Evolutionary conservation across 805 yeast genomes (phyloP).

Genomic region (Saccharomyces eubayanus): DNA sequence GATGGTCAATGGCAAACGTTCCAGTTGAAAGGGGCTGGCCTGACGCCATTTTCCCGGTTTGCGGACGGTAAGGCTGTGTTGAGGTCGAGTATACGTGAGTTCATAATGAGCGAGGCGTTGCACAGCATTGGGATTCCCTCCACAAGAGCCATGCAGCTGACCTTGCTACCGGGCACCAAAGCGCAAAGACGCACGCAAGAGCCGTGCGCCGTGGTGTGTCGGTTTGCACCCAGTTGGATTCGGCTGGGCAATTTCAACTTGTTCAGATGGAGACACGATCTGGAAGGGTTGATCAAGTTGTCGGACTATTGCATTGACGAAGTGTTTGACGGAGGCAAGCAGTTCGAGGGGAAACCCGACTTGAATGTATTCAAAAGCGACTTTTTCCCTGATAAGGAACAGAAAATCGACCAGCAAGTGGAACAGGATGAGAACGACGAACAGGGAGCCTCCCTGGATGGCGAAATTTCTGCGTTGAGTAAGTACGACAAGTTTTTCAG

Average conservation of each 20-base stretch:
- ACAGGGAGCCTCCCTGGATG: constrained; percentile 17
- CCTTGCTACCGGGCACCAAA: constrained; percentile 60
- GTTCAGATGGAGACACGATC: constrained; percentile 63
- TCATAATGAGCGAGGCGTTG: constrained; percentile 73
- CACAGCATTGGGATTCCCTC: constrained; percentile 78
- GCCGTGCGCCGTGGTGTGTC: constrained; percentile 72
- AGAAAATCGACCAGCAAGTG: background rate
- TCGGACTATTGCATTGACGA: constrained; percentile 67
- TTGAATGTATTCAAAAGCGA: constrained; percentile 20
- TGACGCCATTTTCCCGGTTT: constrained; percentile 86
- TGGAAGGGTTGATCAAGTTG: constrained; percentile 50
- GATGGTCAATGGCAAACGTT: constrained; percentile 28
- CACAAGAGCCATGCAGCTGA: constrained; percentile 71
- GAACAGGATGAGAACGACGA: constrained; percentile 10
- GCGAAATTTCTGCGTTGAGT: constrained; percentile 33
- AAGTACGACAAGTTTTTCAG: constrained; percentile 64
- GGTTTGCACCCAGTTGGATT: constrained; percentile 83
- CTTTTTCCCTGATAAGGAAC: constrained; percentile 21
- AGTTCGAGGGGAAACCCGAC: constrained; percentile 23
- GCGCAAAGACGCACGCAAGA: constrained; percentile 64
- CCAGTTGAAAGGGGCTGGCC: constrained; percentile 88
- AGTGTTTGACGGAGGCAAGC: constrained; percentile 39
- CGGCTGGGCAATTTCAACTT: constrained; percentile 84
- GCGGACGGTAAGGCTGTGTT: constrained; percentile 95
- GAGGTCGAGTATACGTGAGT: constrained; percentile 82